Base-by-base conservation (phyloP, 495 filamentous ascomycete genomes). In the Aspergillus taichungensis region DNA sequence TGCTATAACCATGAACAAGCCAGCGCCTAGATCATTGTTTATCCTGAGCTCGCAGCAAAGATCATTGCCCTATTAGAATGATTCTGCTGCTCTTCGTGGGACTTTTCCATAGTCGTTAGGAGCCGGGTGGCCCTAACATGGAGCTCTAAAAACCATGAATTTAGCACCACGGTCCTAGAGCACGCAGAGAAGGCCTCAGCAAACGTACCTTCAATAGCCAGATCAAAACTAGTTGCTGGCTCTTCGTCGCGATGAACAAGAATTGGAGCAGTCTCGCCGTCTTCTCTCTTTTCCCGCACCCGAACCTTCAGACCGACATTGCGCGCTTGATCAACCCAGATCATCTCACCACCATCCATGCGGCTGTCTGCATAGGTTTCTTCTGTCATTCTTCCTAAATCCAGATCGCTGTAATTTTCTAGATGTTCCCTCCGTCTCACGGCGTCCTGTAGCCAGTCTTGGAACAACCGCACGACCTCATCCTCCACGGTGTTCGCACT, bases 401-500 rank as follows among this genome's bases (percentile, higher is more conserved):
- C 1, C 18, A 4, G 18, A 24, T 24, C 18, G 18, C 4, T 24
- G 18, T 24, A 4, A 24, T 24, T 24, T 24, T 24, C 18, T 4
- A 24, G 18, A 4, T 24, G 18, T 24, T 24, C 18, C 18, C 18
- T 24, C 1, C 18, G 18, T 24, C 18, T 24, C 18, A 24, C 18
- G 4, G 18, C 18, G 4, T 65, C 66, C n/a, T 71, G 65, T 39
- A 91, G 62, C 86, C 86, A 90, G 31, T 76, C 66, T 30, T 83
- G 71, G 67, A 76, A 88, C 32, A 88, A 64, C 8, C 85, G 72
- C 31, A 83, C 62, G 13, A 85, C 64, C 8, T 77, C 78, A 42
- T 88, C 80, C 40, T 73, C 68, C 12, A 88, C 59, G 35, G 75
- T 80, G 40, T 79, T 71, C 39, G 78, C 75, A 53, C 75, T 78